Conservation (phyloP, 1,139 yeast genomes). For the Candida sp. region DNA sequence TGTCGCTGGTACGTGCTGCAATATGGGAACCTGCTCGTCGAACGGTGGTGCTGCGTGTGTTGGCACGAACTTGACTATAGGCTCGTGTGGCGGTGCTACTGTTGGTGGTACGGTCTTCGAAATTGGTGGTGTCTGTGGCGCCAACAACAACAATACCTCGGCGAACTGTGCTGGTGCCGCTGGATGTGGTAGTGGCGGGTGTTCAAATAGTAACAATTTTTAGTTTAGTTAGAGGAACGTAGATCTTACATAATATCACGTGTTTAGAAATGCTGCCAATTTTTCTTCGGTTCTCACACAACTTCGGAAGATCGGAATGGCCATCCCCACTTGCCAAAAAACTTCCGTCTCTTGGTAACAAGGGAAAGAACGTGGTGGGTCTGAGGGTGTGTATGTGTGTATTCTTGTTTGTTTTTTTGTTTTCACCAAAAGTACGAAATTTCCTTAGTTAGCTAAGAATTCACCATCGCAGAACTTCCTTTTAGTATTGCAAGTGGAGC, state of each 20-base stretch:
- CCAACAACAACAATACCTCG: neutral
- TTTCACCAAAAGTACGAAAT: too few relatives aligned
- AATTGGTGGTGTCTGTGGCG: constrained; percentile 7
- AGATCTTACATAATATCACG: neutral
- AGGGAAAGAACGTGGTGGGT: too few relatives aligned
- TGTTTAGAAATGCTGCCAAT: too few relatives aligned
- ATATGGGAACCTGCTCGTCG: constrained; percentile 4
- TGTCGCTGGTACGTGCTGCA: constrained; percentile 5
- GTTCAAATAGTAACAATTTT: neutral
- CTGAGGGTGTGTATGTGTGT: too few relatives aligned
- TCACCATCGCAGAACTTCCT: too few relatives aligned
- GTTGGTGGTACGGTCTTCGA: constrained; percentile 4
- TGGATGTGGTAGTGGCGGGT: constrained; percentile 1
- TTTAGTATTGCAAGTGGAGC: neutral
- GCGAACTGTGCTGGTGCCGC: constrained; percentile 1
- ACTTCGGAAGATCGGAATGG: too few relatives aligned
- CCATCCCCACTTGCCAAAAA: too few relatives aligned
- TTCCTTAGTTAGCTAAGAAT: too few relatives aligned
- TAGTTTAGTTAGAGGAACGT: neutral
- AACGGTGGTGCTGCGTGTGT: constrained; percentile 5
- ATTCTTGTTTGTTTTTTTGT: too few relatives aligned
- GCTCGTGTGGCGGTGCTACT: constrained; percentile 1
- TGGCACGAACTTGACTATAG: neutral
- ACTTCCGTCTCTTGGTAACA: too few relatives aligned
- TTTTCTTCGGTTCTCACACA: too few relatives aligned